These are phyloP conservation scores for Nemania sp. DNA, from an alignment of 2,329 filamentous ascomycete species.

Conservation along the genomic window DNA sequence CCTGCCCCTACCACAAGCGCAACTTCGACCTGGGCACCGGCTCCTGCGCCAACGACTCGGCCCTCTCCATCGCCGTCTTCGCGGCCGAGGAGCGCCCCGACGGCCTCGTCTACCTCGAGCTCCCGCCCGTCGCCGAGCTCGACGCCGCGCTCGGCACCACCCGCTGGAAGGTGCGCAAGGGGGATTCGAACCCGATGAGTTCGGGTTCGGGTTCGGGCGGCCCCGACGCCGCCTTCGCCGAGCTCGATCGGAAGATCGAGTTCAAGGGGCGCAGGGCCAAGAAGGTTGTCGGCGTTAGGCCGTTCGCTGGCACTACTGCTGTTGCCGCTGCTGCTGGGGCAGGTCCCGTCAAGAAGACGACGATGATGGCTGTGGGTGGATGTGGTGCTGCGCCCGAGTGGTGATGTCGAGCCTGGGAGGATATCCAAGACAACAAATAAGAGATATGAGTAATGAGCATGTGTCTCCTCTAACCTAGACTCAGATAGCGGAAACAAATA, in stretches of 20 bases:
- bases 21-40: slow-evolving; percentile 80
- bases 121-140: slow-evolving; percentile 80
- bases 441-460: too few species aligned
- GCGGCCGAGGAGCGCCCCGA: slow-evolving; percentile 72
- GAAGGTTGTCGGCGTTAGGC: slow-evolving; percentile 47
- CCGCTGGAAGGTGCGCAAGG: slow-evolving; percentile 78
- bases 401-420: slow-evolving; percentile 36
- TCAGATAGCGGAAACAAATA: too few species aligned
- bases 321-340: slow-evolving; percentile 26
- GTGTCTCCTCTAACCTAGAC: too few species aligned
- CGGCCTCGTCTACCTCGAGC: slow-evolving; percentile 77
- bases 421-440: too few species aligned
- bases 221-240: slow-evolving; percentile 46
- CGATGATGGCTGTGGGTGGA: slow-evolving; percentile 34
- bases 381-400: slow-evolving; percentile 54
- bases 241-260: slow-evolving; percentile 52
- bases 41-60: slow-evolving; percentile 73
- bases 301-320: slow-evolving; percentile 13
- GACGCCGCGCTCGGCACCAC: slow-evolving; percentile 77
- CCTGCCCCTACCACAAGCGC: slow-evolving; percentile 86
- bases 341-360: slow-evolving; percentile 28
- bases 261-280: slow-evolving; percentile 51
- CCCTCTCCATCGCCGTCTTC: slow-evolving; percentile 82
- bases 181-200: slow-evolving; percentile 57
- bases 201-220: slow-evolving; percentile 24